phyloP scores from a whole-genome alignment of 495 filamentous ascomycete genomes.

The Annulohypoxylon moriforme region DNA sequence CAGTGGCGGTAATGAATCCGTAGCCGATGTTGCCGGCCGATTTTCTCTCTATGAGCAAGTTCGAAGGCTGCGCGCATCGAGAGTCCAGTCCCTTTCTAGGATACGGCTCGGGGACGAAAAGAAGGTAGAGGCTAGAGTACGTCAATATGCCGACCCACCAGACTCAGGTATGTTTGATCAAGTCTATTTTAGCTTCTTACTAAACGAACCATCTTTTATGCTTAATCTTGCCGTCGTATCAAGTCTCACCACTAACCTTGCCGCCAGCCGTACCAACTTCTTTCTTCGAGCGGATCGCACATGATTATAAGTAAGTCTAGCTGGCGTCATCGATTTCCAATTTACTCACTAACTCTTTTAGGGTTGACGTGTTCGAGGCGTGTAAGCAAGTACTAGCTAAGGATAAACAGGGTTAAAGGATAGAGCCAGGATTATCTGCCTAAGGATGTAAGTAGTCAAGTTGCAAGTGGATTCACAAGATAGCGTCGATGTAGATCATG shows the following conservation, averaged over 20 bases:
- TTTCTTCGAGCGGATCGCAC: slow-evolving; percentile 6
- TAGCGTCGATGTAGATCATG: neutral
- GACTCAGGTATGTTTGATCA: slow-evolving; percentile 19
- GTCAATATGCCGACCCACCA: slow-evolving; percentile 26
- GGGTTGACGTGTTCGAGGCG: slow-evolving; percentile 13
- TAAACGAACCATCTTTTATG: neutral
- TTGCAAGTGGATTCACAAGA: neutral
- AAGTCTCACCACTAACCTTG: neutral
- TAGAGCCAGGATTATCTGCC: neutral
- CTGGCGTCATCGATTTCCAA: neutral
- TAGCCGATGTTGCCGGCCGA: neutral
- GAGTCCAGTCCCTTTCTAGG: slow-evolving; percentile 22
- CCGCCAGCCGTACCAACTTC: slow-evolving; percentile 20
- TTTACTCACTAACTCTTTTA: neutral
- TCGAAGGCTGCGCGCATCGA: slow-evolving; percentile 16
- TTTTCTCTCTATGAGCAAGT: slow-evolving; percentile 12
- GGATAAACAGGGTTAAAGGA: neutral
- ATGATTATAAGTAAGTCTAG: slow-evolving; percentile 21
- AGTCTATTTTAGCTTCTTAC: neutral
- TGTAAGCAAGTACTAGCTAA: slow-evolving; percentile 9
- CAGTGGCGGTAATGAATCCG: neutral
- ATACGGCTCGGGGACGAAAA: slow-evolving; percentile 22
- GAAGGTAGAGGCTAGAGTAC: slow-evolving; percentile 19
- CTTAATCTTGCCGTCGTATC: neutral
- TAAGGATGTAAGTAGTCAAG: neutral